Evolutionary conservation across 495 filamentous ascomycete genomes (phyloP).

Genomic region (Sporormia fimetaria): DNA sequence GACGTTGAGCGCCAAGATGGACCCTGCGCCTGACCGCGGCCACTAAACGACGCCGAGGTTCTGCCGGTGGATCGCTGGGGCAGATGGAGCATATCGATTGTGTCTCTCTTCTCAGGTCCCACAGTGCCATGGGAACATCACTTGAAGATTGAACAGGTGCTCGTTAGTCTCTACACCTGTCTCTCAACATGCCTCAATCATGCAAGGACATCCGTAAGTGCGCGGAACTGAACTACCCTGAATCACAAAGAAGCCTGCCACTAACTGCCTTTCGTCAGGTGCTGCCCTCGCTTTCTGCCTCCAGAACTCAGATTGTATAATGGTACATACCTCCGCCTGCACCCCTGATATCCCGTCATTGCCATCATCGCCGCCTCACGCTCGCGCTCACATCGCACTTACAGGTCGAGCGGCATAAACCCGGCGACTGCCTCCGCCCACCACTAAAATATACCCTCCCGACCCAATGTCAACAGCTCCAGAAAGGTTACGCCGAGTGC

Average conservation of each 20-base stretch:
- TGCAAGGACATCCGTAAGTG: constrained; percentile 89
- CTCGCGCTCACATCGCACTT: background rate
- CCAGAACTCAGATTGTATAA: constrained; percentile 87
- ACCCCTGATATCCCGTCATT: background rate
- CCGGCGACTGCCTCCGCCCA: constrained; percentile 74
- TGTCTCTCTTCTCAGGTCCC: no score
- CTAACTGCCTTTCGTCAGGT: constrained; percentile 41
- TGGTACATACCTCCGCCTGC: no score
- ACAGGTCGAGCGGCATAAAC: constrained; percentile 62
- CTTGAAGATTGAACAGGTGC: no score
- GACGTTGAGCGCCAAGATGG: no score
- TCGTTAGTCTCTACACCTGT: no score
- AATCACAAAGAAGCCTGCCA: background rate
- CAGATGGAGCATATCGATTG: no score
- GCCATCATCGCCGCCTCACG: background rate
- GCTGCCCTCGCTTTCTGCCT: constrained; percentile 87
- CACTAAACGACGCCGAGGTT: no score
- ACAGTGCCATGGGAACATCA: no score
- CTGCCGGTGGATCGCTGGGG: no score
- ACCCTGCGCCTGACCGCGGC: no score
- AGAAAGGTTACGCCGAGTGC: constrained; percentile 86
- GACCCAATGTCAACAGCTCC: constrained; percentile 79
- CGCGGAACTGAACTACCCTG: background rate
- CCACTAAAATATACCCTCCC: constrained; percentile 71
- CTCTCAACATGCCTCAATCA: constrained; percentile 73